Percentiles rank a stretch among this genome's conserved stretches.
These are phyloP conservation scores for Dothistroma septosporum DNA, from an alignment of 2,329 filamentous ascomycete species.

Conservation along the genomic window DNA sequence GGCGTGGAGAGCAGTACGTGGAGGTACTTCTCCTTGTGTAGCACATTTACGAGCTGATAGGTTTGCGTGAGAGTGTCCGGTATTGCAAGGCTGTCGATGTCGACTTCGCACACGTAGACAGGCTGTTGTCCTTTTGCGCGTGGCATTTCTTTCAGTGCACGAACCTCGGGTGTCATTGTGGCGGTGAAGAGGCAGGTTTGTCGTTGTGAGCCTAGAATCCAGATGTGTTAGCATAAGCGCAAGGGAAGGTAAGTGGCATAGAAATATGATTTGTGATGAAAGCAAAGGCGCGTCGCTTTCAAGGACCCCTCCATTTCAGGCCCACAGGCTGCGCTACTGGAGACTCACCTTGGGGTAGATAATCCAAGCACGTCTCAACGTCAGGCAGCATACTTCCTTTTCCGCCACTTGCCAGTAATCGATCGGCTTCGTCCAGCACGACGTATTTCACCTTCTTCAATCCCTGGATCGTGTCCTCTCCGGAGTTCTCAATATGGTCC, in stretches of 20 bases:
- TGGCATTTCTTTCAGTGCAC: constrained; percentile 63
- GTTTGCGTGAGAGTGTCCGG: constrained; percentile 77
- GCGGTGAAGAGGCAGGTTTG: constrained; percentile 96
- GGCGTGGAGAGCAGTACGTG: constrained; percentile 82
- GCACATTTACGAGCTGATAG: constrained; percentile 83
- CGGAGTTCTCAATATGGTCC: constrained; percentile 87
- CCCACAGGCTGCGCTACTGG: constrained; percentile 34
- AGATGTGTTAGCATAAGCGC: neutral
- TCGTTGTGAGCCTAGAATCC: constrained; percentile 49
- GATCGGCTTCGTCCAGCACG: constrained; percentile 93
- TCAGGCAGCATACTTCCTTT: constrained; percentile 91
- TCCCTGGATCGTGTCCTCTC: constrained; percentile 82
- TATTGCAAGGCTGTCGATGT: constrained; percentile 67
- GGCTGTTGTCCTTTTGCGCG: constrained; percentile 69
- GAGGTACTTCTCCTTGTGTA: constrained; percentile 90
- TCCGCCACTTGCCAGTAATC: constrained; percentile 65
- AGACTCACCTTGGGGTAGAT: constrained; percentile 64
- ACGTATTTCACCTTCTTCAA: constrained; percentile 76
- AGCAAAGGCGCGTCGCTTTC: neutral
- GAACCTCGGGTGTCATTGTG: constrained; percentile 88
- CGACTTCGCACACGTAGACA: constrained; percentile 85
- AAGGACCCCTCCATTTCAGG: neutral
- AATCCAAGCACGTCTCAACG: constrained; percentile 79
- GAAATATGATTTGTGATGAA: neutral
- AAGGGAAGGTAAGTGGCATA: neutral